Percentiles rank a stretch among this genome's conserved stretches.
Conservation (phyloP, 768 basidiomycete genomes). For the Tulasnella sp. region DNA sequence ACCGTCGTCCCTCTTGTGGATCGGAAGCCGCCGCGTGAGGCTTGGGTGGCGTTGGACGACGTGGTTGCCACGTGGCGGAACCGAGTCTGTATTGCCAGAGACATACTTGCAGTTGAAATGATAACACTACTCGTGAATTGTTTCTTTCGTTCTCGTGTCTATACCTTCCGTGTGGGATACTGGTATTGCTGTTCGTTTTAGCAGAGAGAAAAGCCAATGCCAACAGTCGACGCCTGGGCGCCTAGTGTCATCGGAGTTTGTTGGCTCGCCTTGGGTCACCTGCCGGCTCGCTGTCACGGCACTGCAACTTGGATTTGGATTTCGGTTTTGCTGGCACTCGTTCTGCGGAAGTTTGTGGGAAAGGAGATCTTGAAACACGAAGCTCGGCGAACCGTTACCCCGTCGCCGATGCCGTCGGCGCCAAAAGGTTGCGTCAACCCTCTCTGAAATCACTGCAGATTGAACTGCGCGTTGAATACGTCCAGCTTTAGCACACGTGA, state of each 20-base stretch:
- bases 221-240: background rate
- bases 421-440: background rate
- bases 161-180: background rate
- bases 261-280: background rate
- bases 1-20: background rate
- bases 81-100: background rate
- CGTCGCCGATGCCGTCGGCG: background rate
- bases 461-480: background rate
- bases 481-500: background rate
- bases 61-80: background rate
- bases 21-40: background rate
- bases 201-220: background rate
- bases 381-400: background rate
- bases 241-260: background rate
- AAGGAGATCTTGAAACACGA: background rate
- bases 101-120: background rate
- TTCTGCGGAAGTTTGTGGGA: background rate
- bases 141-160: background rate
- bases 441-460: background rate
- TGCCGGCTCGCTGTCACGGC: background rate
- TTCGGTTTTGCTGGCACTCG: background rate
- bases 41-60: background rate
- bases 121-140: background rate
- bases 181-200: background rate
- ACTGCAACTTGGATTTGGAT: background rate